Conservation (phyloP, 768 basidiomycete species). For the Mycena polygramma region DNA sequence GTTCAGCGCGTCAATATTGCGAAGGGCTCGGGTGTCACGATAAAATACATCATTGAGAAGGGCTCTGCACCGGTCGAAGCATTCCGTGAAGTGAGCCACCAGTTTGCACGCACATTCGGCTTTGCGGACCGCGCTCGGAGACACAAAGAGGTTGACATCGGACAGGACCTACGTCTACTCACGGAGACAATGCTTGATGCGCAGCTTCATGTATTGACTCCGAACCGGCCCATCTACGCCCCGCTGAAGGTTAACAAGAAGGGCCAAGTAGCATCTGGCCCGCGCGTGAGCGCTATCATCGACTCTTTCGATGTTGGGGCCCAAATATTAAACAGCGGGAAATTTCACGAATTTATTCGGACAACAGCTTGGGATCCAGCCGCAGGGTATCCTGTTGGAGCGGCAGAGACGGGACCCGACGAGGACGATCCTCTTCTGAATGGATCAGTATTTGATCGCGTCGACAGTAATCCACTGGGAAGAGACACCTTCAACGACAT, state of each 20-base stretch:
- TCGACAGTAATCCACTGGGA: constrained; percentile 11
- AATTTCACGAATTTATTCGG: constrained; percentile 41
- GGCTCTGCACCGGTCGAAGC: constrained; percentile 22
- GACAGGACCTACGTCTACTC: constrained; percentile 34
- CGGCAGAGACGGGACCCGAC: neutral
- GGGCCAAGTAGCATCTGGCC: constrained; percentile 6
- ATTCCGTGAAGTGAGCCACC: constrained; percentile 18
- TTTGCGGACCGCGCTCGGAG: constrained; percentile 37
- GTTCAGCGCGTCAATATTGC: constrained; percentile 9
- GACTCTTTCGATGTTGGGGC: constrained; percentile 38
- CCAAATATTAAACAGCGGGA: constrained; percentile 35
- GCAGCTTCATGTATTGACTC: constrained; percentile 9
- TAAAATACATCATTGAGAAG: constrained; percentile 22
- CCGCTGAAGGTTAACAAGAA: constrained; percentile 23
- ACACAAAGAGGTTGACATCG: constrained; percentile 40
- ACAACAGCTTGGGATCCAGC: constrained; percentile 42
- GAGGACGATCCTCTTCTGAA: constrained; percentile 6
- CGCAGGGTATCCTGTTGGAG: constrained; percentile 14
- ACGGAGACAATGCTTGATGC: constrained; percentile 20
- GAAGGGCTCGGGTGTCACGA: constrained; percentile 5
- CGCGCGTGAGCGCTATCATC: constrained; percentile 32
- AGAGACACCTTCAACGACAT: constrained; percentile 12
- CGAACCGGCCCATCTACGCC: constrained; percentile 11
- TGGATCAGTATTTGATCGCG: constrained; percentile 15
- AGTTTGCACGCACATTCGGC: constrained; percentile 17